phyloP scores from a whole-genome alignment of 2,329 filamentous ascomycete genomes.

The Plectosphaerella sp. region DNA sequence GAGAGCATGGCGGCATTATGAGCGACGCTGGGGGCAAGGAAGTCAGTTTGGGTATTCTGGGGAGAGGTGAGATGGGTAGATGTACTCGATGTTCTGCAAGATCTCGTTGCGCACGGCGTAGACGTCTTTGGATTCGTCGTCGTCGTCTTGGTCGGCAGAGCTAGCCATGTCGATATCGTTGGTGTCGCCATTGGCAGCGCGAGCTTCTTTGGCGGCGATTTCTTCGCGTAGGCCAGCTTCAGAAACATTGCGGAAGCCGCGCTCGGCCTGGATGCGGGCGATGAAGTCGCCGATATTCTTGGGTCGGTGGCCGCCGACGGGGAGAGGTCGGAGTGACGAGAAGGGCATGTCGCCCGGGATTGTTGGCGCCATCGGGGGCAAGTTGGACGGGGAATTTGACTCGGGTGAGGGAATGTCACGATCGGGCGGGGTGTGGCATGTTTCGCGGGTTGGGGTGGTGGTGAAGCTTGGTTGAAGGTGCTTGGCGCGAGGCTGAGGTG shows the following conservation, averaged over 20 bases:
- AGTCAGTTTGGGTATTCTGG: neutral
- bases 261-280: slow-evolving; percentile 70
- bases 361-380: slow-evolving; percentile 13
- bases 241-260: slow-evolving; percentile 76
- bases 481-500: neutral
- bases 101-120: slow-evolving; percentile 53
- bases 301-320: slow-evolving; percentile 50
- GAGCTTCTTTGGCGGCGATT: slow-evolving; percentile 47
- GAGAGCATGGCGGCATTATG: slow-evolving; percentile 62
- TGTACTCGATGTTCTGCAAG: slow-evolving; percentile 52
- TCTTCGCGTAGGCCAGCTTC: slow-evolving; percentile 69
- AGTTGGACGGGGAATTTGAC: neutral
- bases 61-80: neutral
- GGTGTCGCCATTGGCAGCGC: slow-evolving; percentile 38
- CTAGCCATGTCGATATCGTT: slow-evolving; percentile 34
- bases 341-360: slow-evolving; percentile 14
- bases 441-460: neutral
- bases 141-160: slow-evolving; percentile 20
- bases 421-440: neutral
- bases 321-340: slow-evolving; percentile 62
- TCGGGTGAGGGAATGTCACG: neutral
- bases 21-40: slow-evolving; percentile 29
- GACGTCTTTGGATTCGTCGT: slow-evolving; percentile 36
- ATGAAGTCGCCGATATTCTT: slow-evolving; percentile 71
- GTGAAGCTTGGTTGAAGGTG: neutral